Conservation (phyloP, 257 asterid species). For the Marsdenia floribunda region DNA sequence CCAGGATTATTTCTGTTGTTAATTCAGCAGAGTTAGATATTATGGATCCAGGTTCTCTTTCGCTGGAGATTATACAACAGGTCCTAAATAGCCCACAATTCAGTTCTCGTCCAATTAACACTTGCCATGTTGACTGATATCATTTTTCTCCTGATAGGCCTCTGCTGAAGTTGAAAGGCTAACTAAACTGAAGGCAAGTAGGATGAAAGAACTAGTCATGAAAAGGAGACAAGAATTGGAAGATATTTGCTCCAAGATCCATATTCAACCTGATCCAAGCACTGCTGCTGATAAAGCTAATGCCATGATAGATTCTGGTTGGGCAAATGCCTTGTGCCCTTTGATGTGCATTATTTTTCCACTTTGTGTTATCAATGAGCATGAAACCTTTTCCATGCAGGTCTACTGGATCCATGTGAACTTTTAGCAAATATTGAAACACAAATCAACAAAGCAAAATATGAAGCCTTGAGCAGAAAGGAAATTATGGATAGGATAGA, state of each 20-base stretch:
- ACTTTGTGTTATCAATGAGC: not conserved
- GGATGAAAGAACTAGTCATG: conserved; percentile 89
- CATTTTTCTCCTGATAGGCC: conserved; percentile 9
- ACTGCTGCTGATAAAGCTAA: conserved; percentile 79
- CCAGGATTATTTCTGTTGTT: conserved; percentile 51
- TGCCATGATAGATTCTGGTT: conserved; percentile 95
- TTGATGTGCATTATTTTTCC: not conserved
- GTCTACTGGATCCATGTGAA: conserved; percentile 91
- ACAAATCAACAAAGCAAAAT: conserved; percentile 63
- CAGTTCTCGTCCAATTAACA: conserved; percentile 6
- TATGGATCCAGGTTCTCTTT: conserved; percentile 60
- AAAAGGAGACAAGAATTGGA: conserved; percentile 84
- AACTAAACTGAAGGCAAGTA: conserved; percentile 69
- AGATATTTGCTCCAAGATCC: conserved; percentile 63
- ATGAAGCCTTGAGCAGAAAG: conserved; percentile 76
- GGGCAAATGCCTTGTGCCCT: conserved; percentile 1
- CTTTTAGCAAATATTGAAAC: conserved; percentile 77
- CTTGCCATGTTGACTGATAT: conserved; percentile 3
- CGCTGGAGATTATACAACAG: conserved; percentile 67
- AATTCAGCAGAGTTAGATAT: conserved; percentile 56
- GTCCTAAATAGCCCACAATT: conserved; percentile 28
- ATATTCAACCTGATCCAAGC: conserved; percentile 81
- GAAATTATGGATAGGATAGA: conserved; percentile 80
- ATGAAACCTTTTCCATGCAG: conserved; percentile 32
- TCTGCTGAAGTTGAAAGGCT: conserved; percentile 86